These are phyloP conservation scores for Tetraselmis chui DNA, from an alignment of 139 green algal species.

Conservation along the genomic window DNA sequence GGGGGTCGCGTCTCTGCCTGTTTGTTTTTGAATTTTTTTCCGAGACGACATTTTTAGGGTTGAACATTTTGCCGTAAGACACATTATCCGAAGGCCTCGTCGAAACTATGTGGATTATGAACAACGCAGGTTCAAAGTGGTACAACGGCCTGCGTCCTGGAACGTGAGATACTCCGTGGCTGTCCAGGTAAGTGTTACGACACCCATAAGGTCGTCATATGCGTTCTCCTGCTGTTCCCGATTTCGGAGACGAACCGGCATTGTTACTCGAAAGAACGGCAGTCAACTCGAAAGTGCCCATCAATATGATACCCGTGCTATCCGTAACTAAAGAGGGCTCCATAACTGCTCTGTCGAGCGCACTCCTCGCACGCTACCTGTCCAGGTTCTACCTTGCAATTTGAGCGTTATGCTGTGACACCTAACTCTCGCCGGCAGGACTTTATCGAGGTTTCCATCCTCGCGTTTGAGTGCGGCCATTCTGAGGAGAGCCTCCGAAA, in stretches of 20 bases:
- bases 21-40: background rate
- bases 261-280: too few relatives aligned
- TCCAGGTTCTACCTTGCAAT: background rate
- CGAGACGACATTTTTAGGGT: too few relatives aligned
- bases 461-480: constrained; percentile 4
- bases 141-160: background rate
- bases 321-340: background rate
- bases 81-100: background rate
- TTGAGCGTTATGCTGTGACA: too few relatives aligned
- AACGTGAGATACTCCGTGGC: constrained; percentile 10
- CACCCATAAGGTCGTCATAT: background rate
- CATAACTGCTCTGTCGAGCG: background rate
- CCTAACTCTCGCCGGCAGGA: background rate
- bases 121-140: background rate
- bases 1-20: background rate
- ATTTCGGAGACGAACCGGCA: too few relatives aligned
- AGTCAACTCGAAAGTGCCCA: too few relatives aligned
- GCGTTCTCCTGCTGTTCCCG: background rate
- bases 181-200: background rate
- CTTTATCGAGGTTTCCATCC: constrained; percentile 4
- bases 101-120: background rate
- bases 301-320: too few relatives aligned
- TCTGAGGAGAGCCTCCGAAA: background rate
- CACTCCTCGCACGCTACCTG: background rate
- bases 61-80: background rate